Conservation (phyloP, 768 basidiomycete species). For the Phallus indusiatus region DNA sequence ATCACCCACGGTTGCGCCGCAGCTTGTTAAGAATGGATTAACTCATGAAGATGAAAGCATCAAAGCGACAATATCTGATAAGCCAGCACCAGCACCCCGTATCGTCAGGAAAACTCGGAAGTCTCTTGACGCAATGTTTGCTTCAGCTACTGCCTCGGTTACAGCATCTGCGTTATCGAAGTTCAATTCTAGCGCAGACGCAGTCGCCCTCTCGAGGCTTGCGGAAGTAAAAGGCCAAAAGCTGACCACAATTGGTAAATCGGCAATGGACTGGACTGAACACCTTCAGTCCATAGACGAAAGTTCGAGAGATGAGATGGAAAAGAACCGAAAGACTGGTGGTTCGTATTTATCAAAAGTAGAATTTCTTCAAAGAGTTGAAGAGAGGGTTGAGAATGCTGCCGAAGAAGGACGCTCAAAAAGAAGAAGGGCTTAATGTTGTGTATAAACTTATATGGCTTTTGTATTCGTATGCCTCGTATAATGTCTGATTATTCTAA, state of each 20-base stretch:
- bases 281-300: slow-evolving; percentile 42
- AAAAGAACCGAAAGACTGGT: slow-evolving; percentile 51
- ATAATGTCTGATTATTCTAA: no score
- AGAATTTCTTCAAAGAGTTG: slow-evolving; percentile 72
- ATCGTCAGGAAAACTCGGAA: slow-evolving; percentile 63
- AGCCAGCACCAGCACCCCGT: slow-evolving; percentile 32
- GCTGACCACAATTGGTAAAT: slow-evolving; percentile 77
- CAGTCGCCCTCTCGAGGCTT: slow-evolving; percentile 37
- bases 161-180: not conserved
- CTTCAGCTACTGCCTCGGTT: not conserved
- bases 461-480: no score
- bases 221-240: slow-evolving; percentile 52
- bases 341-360: slow-evolving; percentile 82
- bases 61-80: not conserved
- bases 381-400: slow-evolving; percentile 56
- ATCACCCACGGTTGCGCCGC: not conserved
- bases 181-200: not conserved
- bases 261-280: slow-evolving; percentile 75
- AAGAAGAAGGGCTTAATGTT: slow-evolving; percentile 23
- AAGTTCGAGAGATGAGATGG: slow-evolving; percentile 41
- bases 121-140: slow-evolving; percentile 26
- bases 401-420: slow-evolving; percentile 53
- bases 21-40: not conserved
- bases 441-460: no score
- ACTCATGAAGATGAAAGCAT: not conserved